Conservation (phyloP, 805 yeast species). For the Diddensiella caesifluorescens region DNA sequence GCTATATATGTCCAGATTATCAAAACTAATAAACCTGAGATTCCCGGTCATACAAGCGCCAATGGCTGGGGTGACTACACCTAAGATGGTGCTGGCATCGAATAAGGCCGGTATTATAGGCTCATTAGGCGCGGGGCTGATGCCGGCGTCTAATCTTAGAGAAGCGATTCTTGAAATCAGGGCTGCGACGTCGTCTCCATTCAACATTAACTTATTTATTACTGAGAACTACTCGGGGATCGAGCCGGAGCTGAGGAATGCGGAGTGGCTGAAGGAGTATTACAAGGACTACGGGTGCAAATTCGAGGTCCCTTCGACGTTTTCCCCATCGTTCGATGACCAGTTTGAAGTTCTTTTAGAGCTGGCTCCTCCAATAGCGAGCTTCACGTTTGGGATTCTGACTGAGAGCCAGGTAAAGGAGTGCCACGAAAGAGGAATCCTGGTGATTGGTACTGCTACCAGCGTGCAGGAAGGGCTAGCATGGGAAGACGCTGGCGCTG, state of each 20-base stretch:
- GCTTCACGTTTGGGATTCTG: slow-evolving; percentile 53
- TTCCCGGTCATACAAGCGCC: slow-evolving; percentile 46
- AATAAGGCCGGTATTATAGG: slow-evolving; percentile 47
- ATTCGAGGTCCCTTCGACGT: slow-evolving; percentile 2
- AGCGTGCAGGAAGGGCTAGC: slow-evolving; percentile 39
- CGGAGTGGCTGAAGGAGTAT: slow-evolving; percentile 15
- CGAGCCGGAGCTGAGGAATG: not conserved
- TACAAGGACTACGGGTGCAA: slow-evolving; percentile 5
- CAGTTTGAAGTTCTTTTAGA: slow-evolving; percentile 22
- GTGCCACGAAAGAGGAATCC: slow-evolving; percentile 37
- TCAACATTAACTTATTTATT: slow-evolving; percentile 24
- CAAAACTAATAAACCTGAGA: too few species aligned
- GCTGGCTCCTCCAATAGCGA: slow-evolving; percentile 40
- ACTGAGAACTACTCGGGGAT: slow-evolving; percentile 1
- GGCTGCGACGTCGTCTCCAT: slow-evolving; percentile 11
- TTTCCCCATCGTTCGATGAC: slow-evolving; percentile 13
- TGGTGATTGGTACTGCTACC: slow-evolving; percentile 45
- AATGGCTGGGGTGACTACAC: slow-evolving; percentile 53
- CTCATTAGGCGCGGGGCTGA: slow-evolving; percentile 39
- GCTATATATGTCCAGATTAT: too few species aligned
- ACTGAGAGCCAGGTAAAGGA: slow-evolving; percentile 28
- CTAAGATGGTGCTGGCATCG: slow-evolving; percentile 41
- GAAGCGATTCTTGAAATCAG: slow-evolving; percentile 14
- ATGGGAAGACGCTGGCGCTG: slow-evolving; percentile 34
- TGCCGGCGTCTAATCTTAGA: slow-evolving; percentile 17